phyloP scores from a whole-genome alignment of 164 flowering plant species.

The Nelumbo lutea region DNA sequence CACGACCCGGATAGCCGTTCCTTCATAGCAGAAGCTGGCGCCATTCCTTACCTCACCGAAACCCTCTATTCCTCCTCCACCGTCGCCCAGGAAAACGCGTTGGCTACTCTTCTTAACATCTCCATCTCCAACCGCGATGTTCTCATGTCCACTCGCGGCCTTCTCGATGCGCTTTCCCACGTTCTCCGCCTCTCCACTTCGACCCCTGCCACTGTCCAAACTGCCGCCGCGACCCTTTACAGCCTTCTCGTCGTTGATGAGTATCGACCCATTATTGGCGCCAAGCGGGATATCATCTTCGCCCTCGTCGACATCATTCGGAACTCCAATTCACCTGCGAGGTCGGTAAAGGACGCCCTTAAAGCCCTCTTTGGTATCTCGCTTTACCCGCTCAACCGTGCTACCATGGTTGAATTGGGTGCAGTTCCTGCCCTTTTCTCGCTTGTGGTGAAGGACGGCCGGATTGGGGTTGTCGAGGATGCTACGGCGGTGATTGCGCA shows the following conservation, averaged over 20 bases:
- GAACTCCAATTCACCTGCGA: constrained; percentile 32
- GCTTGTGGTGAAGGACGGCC: constrained; percentile 46
- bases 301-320: constrained; percentile 51
- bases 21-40: constrained; percentile 62
- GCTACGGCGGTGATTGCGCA: constrained; percentile 94
- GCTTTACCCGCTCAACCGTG: constrained; percentile 55
- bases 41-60: constrained; percentile 58
- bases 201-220: constrained; percentile 46
- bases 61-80: constrained; percentile 47
- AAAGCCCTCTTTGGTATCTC: constrained; percentile 76
- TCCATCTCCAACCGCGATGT: constrained; percentile 57
- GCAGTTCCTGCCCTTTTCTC: constrained; percentile 52
- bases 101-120: constrained; percentile 79
- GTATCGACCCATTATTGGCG: constrained; percentile 70
- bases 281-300: constrained; percentile 68
- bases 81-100: constrained; percentile 67
- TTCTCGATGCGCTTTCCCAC: constrained; percentile 82
- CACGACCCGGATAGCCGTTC: constrained; percentile 64
- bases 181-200: constrained; percentile 49
- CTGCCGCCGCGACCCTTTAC: constrained; percentile 66
- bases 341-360: constrained; percentile 72
- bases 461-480: constrained; percentile 77
- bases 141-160: constrained; percentile 68
- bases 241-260: constrained; percentile 58
- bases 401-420: constrained; percentile 55